phyloP scores from a whole-genome alignment of 1,139 yeast genomes.

The Saccharomyces hybrid region DNA sequence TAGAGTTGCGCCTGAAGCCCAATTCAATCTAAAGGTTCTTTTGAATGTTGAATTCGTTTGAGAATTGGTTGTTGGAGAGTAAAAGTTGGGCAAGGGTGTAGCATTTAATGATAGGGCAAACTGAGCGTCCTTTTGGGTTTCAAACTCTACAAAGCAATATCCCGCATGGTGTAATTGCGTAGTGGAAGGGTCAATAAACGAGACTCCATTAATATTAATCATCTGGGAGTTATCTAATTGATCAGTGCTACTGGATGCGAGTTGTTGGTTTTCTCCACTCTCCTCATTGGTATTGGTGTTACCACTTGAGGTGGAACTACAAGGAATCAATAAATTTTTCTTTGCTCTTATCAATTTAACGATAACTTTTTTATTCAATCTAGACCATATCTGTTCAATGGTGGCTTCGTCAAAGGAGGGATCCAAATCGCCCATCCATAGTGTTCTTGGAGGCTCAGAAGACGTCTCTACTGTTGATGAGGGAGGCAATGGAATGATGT shows the following conservation, averaged over 20 bases:
- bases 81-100: constrained; percentile 54
- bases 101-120: constrained; percentile 69
- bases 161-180: constrained; percentile 50
- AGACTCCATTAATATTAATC: constrained; percentile 29
- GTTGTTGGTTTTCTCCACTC: neutral
- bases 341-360: constrained; percentile 57
- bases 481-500: constrained; percentile 9
- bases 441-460: constrained; percentile 43
- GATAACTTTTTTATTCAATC: constrained; percentile 40
- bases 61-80: constrained; percentile 29
- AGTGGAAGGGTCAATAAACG: constrained; percentile 30
- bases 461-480: constrained; percentile 13
- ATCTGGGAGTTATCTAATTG: constrained; percentile 11
- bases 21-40: constrained; percentile 61
- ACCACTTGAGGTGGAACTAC: constrained; percentile 20
- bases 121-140: constrained; percentile 57
- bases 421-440: constrained; percentile 96
- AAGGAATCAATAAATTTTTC: constrained; percentile 30
- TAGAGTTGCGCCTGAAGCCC: constrained; percentile 72
- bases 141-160: constrained; percentile 82
- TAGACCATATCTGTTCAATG: constrained; percentile 60
- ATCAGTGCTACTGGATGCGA: constrained; percentile 1
- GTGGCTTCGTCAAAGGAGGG: constrained; percentile 77
- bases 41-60: constrained; percentile 27
- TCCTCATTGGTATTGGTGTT: constrained; percentile 2